Conservation (phyloP, 495 filamentous ascomycete species). For the Massariosphaeria phaeospora region DNA sequence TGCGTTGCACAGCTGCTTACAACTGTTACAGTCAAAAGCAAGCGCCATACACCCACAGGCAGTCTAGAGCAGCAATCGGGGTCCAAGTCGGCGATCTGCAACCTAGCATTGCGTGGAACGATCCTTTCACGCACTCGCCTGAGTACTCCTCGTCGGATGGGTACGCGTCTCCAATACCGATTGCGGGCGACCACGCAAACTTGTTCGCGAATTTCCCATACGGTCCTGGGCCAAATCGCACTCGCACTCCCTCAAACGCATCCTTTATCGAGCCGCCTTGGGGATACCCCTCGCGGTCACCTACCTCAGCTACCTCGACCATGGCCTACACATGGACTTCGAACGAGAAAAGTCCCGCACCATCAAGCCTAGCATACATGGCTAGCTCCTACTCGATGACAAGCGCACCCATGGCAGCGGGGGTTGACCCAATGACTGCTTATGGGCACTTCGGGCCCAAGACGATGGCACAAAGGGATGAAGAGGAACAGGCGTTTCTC, state of each 20-base stretch:
- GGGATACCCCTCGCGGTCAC: slow-evolving; percentile 28
- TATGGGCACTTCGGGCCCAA: slow-evolving; percentile 24
- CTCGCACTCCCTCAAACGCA: slow-evolving; percentile 33
- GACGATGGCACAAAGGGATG: slow-evolving; percentile 27
- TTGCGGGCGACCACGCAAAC: slow-evolving; percentile 22
- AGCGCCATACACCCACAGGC: too few species aligned
- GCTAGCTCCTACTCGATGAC: slow-evolving; percentile 16
- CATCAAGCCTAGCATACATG: slow-evolving; percentile 12
- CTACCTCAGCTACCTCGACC: slow-evolving; percentile 31
- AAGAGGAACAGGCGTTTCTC: slow-evolving; percentile 29
- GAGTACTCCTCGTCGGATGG: slow-evolving; percentile 32
- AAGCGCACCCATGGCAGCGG: slow-evolving; percentile 12
- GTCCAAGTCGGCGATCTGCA: not conserved
- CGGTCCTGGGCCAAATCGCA: slow-evolving; percentile 20
- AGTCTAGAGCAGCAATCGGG: slow-evolving; percentile 8
- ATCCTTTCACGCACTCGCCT: slow-evolving; percentile 28
- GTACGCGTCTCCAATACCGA: slow-evolving; percentile 30
- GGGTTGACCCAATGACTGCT: slow-evolving; percentile 18
- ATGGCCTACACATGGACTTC: slow-evolving; percentile 26
- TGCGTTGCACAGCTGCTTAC: slow-evolving; percentile 9
- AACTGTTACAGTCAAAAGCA: too few species aligned
- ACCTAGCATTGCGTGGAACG: slow-evolving; percentile 9
- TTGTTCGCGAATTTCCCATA: slow-evolving; percentile 26
- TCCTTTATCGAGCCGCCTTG: slow-evolving; percentile 32
- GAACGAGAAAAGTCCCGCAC: slow-evolving; percentile 24